These are phyloP conservation scores for Buddleja alternifolia DNA, from an alignment of 257 asterid genomes.

Conservation along the genomic window DNA sequence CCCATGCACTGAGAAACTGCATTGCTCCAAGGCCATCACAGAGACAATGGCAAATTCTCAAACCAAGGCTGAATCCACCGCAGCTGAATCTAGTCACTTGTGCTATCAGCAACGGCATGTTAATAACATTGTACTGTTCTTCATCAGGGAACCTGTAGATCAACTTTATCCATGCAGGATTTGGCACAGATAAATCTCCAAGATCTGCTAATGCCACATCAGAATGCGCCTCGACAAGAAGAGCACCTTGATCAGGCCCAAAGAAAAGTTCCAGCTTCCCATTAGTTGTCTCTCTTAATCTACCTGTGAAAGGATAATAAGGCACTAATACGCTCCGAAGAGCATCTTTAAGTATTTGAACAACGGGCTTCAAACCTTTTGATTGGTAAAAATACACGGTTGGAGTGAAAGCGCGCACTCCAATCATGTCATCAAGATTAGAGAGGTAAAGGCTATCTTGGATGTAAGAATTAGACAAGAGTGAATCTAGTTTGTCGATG, in stretches of 20 bases:
- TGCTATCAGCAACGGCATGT: slow-evolving; percentile 87
- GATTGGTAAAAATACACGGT: slow-evolving; percentile 70
- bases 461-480: slow-evolving; percentile 41
- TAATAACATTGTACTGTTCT: slow-evolving; percentile 67
- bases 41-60: slow-evolving; percentile 83
- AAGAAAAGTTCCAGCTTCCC: slow-evolving; percentile 82
- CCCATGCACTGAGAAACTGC: slow-evolving; percentile 87
- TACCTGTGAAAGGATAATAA: slow-evolving; percentile 82
- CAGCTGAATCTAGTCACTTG: slow-evolving; percentile 77
- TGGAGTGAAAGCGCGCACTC: slow-evolving; percentile 82
- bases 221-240: slow-evolving; percentile 73
- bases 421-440: slow-evolving; percentile 89
- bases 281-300: slow-evolving; percentile 59
- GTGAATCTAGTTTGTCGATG: slow-evolving; percentile 45
- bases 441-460: slow-evolving; percentile 76
- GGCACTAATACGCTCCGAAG: slow-evolving; percentile 68
- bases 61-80: slow-evolving; percentile 84
- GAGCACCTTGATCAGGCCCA: slow-evolving; percentile 68
- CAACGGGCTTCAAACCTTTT: slow-evolving; percentile 16
- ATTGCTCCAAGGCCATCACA: slow-evolving; percentile 95
- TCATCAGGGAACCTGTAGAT: slow-evolving; percentile 66
- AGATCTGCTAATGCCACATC: slow-evolving; percentile 52
- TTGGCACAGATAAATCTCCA: slow-evolving; percentile 74
- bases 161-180: slow-evolving; percentile 77
- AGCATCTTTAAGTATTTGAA: slow-evolving; percentile 56